phyloP scores from a whole-genome alignment of 202 grass and related monocot genomes.

The Miscanthus sacchariflorus region DNA sequence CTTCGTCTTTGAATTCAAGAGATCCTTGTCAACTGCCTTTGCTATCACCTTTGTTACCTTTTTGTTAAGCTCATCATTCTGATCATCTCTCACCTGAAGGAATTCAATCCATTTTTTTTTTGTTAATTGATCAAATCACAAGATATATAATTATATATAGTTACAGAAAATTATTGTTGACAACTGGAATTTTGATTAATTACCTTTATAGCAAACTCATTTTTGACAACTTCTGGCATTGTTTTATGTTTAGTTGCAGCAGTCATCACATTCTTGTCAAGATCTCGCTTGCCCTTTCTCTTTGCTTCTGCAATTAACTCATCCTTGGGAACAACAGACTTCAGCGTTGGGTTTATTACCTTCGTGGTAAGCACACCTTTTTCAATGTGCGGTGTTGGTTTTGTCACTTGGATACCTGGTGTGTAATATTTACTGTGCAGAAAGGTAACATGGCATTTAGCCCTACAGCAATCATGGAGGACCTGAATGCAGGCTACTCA shows the following conservation, averaged over 20 bases:
- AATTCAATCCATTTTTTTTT: slow-evolving; percentile 2
- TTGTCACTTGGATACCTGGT: slow-evolving; percentile 40
- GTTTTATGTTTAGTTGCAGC: slow-evolving; percentile 22
- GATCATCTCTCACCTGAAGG: slow-evolving; percentile 32
- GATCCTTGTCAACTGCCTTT: slow-evolving; percentile 25
- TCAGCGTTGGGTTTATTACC: slow-evolving; percentile 33
- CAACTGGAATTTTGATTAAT: slow-evolving; percentile 12
- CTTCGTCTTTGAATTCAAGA: slow-evolving; percentile 16
- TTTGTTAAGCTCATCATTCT: slow-evolving; percentile 34
- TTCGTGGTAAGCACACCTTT: slow-evolving; percentile 59
- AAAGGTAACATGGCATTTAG: slow-evolving; percentile 44
- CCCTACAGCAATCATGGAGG: slow-evolving; percentile 1
- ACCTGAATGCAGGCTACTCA: too few species aligned
- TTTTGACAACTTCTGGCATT: slow-evolving; percentile 36
- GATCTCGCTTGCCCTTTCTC: slow-evolving; percentile 20
- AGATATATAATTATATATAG: slow-evolving; percentile 32
- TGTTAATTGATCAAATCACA: slow-evolving; percentile 16
- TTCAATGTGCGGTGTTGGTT: slow-evolving; percentile 43
- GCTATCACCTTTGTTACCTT: slow-evolving; percentile 34
- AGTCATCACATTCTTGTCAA: slow-evolving; percentile 24
- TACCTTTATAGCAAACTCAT: slow-evolving; percentile 44
- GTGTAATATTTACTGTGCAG: slow-evolving; percentile 60
- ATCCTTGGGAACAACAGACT: slow-evolving; percentile 33
- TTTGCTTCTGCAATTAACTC: slow-evolving; percentile 28
- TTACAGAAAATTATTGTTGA: slow-evolving; percentile 2